Conservation (phyloP, 2,329 filamentous ascomycete genomes). For the Pyrenochaeta sp. region DNA sequence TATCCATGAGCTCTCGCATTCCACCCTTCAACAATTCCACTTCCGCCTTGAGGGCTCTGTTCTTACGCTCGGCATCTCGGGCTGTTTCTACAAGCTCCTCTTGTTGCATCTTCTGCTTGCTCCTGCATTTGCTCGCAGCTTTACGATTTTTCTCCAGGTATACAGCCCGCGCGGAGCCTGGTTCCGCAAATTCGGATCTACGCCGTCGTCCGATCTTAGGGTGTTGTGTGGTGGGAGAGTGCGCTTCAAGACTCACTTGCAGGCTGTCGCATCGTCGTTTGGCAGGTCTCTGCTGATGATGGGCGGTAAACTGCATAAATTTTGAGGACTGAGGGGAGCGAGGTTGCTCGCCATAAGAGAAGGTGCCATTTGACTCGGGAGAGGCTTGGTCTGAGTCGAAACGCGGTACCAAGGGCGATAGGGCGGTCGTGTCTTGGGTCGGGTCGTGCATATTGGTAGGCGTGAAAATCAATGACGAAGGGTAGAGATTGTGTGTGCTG, state of each 20-base stretch:
- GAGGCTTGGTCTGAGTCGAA: slow-evolving; percentile 10
- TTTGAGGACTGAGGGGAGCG: background rate
- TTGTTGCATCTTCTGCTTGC: slow-evolving; percentile 68
- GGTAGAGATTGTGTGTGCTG: background rate
- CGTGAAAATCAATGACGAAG: slow-evolving; percentile 9
- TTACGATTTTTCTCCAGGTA: slow-evolving; percentile 72
- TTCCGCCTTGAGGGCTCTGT: slow-evolving; percentile 40
- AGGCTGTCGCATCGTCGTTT: slow-evolving; percentile 5
- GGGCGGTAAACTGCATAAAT: background rate
- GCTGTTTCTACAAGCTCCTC: slow-evolving; percentile 58
- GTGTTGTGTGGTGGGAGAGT: slow-evolving; percentile 2
- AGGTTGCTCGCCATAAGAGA: slow-evolving; percentile 1
- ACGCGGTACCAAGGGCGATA: slow-evolving; percentile 15
- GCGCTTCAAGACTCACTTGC: background rate
- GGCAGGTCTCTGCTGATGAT: background rate
- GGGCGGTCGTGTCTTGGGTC: slow-evolving; percentile 2
- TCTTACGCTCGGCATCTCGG: slow-evolving; percentile 40
- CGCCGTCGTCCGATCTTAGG: slow-evolving; percentile 17
- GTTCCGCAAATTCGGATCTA: slow-evolving; percentile 28
- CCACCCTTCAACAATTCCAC: slow-evolving; percentile 32
- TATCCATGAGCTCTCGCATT: slow-evolving; percentile 31
- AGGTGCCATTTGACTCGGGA: slow-evolving; percentile 2
- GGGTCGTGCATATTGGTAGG: slow-evolving; percentile 1
- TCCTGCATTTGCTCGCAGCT: slow-evolving; percentile 76
- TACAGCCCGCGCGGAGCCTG: slow-evolving; percentile 37